A percentile compares a stretch with the other conserved stretches of the same genome.
Evolutionary conservation across 805 yeast species (phyloP).

Genomic region (Starmerella vaccinii): DNA sequence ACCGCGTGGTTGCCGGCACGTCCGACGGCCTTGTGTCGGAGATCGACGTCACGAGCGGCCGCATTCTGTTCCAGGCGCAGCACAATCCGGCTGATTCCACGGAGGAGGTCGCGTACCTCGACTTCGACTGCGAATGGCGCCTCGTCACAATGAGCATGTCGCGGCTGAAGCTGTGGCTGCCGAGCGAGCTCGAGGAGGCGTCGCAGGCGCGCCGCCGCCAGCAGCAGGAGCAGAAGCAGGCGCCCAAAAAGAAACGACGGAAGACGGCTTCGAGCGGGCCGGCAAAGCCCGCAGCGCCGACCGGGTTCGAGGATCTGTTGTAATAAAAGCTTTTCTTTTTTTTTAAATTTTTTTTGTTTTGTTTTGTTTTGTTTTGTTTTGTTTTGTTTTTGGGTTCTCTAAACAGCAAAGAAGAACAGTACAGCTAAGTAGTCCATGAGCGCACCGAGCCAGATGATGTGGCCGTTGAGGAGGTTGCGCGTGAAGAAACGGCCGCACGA

Average conservation of each 20-base stretch:
- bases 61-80: slow-evolving; percentile 50
- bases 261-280: too few species aligned
- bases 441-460: slow-evolving; percentile 31
- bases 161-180: slow-evolving; percentile 63
- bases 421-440: slow-evolving; percentile 32
- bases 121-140: slow-evolving; percentile 71
- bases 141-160: slow-evolving; percentile 79
- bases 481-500: slow-evolving; percentile 77
- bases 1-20: slow-evolving; percentile 41
- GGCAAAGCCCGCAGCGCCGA: background rate
- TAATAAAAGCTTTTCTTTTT: background rate
- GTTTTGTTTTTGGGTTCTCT: background rate
- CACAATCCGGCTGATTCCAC: slow-evolving; percentile 41
- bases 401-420: background rate
- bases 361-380: background rate
- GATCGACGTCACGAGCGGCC: slow-evolving; percentile 55
- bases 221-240: slow-evolving; percentile 8
- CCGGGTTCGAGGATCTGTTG: slow-evolving; percentile 17
- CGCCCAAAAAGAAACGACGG: slow-evolving; percentile 5
- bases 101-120: slow-evolving; percentile 71
- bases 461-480: slow-evolving; percentile 59
- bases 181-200: slow-evolving; percentile 17
- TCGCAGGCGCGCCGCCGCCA: background rate
- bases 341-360: background rate
- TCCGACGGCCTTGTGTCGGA: slow-evolving; percentile 65